These are phyloP conservation scores for Plasmopara muralis DNA, from an alignment of 352 stramenopile species.

Conservation along the genomic window DNA sequence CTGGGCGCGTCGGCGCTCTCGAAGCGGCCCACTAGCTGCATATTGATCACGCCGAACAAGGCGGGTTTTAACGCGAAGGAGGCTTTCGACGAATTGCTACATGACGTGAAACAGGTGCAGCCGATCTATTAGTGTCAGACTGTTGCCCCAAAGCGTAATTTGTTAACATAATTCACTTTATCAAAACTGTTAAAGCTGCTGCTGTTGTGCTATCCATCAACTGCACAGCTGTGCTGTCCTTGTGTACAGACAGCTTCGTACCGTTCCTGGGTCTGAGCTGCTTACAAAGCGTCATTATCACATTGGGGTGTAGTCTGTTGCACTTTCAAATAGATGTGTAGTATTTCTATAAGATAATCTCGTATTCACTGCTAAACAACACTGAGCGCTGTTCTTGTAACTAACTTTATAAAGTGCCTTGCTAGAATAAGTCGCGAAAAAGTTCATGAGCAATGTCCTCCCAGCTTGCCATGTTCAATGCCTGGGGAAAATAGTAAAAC, in stretches of 20 bases:
- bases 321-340: too few species aligned
- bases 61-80: constrained; percentile 86
- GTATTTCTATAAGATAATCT: too few species aligned
- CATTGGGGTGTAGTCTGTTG: too few species aligned
- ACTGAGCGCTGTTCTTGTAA: too few species aligned
- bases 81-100: constrained; percentile 85
- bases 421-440: constrained; percentile 58
- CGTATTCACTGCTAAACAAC: too few species aligned
- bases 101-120: constrained; percentile 86
- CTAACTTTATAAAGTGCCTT: constrained; percentile 15
- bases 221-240: too few species aligned
- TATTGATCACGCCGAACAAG: constrained; percentile 94
- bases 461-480: constrained; percentile 37
- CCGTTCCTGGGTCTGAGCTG: too few species aligned
- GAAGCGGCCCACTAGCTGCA: constrained; percentile 98
- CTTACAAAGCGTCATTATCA: too few species aligned
- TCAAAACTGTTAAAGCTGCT: background rate
- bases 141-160: background rate
- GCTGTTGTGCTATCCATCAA: too few species aligned
- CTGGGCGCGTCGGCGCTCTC: constrained; percentile 95
- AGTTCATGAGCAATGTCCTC: constrained; percentile 50
- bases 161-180: background rate
- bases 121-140: constrained; percentile 57
- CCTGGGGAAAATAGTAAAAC: constrained; percentile 62
- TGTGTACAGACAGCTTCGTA: too few species aligned